These are phyloP conservation scores for Piper betle DNA, from an alignment of 164 flowering plant species.

Conservation along the genomic window DNA sequence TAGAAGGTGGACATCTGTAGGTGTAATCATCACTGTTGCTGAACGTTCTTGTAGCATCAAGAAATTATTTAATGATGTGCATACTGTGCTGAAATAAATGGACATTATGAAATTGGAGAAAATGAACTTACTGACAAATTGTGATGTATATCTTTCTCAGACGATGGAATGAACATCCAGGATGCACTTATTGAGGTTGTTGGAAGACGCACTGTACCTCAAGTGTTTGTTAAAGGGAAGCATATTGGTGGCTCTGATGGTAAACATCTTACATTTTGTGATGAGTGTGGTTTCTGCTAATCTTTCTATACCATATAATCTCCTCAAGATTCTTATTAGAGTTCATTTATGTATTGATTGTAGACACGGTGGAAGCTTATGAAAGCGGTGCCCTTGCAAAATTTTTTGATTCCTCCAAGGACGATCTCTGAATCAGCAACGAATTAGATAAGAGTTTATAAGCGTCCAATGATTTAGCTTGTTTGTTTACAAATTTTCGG, in stretches of 20 bases:
- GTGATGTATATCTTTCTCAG: too few relatives aligned
- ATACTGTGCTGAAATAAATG: too few relatives aligned
- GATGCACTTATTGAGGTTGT: slow-evolving; percentile 49
- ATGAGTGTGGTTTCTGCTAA: background rate
- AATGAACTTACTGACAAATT: too few relatives aligned
- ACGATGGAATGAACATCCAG: slow-evolving; percentile 66
- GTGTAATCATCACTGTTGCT: too few relatives aligned
- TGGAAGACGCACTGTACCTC: slow-evolving; percentile 92
- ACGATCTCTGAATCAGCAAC: slow-evolving; percentile 32
- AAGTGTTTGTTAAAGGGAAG: slow-evolving; percentile 79
- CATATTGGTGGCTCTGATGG: slow-evolving; percentile 97
- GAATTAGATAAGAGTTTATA: too few relatives aligned
- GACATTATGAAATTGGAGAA: too few relatives aligned
- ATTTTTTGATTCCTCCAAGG: slow-evolving; percentile 44
- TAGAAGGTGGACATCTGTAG: too few relatives aligned
- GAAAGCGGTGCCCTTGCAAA: slow-evolving; percentile 58
- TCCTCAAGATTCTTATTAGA: background rate
- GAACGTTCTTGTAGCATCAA: too few relatives aligned
- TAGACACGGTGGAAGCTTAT: slow-evolving; percentile 84
- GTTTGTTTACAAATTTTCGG: too few relatives aligned
- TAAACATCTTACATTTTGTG: slow-evolving; percentile 13
- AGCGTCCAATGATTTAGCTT: too few relatives aligned
- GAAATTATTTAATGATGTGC: too few relatives aligned
- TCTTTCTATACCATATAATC: background rate
- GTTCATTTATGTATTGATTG: background rate